A percentile compares a stretch with the other conserved stretches of the same genome.
Evolutionary conservation across 371 early-diverging fungal species (phyloP).

Genomic region (Nematocida sp.): DNA sequence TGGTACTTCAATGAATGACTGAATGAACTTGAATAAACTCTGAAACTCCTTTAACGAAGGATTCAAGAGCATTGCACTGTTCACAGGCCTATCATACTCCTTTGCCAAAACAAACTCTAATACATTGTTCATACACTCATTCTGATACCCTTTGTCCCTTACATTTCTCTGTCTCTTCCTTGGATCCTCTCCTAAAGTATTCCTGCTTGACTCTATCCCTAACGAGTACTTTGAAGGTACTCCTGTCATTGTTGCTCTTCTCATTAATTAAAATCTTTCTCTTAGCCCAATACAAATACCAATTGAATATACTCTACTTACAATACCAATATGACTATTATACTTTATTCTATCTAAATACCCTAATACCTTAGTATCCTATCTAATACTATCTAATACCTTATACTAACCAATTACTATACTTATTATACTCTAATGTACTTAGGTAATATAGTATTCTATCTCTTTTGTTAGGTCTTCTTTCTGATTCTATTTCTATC

Average conservation of each 20-base stretch:
- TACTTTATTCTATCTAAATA: no score
- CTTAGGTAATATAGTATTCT: no score
- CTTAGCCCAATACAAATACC: not conserved
- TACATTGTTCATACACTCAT: slow-evolving; percentile 67
- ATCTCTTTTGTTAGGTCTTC: no score
- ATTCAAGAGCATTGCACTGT: slow-evolving; percentile 67
- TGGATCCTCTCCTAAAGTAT: slow-evolving; percentile 39
- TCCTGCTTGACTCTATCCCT: slow-evolving; percentile 4
- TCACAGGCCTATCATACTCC: slow-evolving; percentile 70
- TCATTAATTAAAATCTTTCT: slow-evolving; percentile 28
- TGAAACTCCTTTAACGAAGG: slow-evolving; percentile 78
- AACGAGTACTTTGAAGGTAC: slow-evolving; percentile 10
- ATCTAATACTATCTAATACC: no score
- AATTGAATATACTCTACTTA: no score
- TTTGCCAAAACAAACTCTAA: slow-evolving; percentile 69
- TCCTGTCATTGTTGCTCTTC: slow-evolving; percentile 52
- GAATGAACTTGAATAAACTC: slow-evolving; percentile 77
- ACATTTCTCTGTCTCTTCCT: slow-evolving; percentile 61
- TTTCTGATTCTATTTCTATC: no score
- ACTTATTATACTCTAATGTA: no score
- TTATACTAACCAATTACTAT: no score
- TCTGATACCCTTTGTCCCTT: slow-evolving; percentile 69
- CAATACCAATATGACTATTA: no score
- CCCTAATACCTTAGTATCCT: no score
- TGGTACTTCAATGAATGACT: slow-evolving; percentile 64